Base-by-base conservation (phyloP, 2,329 filamentous ascomycete genomes). In the Pseudogymnoascus sp. region DNA sequence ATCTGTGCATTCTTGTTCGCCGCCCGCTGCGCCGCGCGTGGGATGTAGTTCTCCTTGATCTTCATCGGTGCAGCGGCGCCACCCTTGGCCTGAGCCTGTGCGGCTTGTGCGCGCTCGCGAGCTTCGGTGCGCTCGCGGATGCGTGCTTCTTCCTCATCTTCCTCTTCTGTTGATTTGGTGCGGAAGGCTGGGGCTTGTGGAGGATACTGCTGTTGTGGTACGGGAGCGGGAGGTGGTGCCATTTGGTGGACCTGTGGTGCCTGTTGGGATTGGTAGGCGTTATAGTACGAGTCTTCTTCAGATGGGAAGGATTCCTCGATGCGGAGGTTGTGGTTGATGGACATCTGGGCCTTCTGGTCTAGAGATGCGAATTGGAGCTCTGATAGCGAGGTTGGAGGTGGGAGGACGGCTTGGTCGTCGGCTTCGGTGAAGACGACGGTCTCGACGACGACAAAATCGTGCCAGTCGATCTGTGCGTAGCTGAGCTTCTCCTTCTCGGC, bases 261-360 rank as follows among this genome's bases (percentile, higher is more conserved):
- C 61, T 68, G 69, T 59, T 73, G 67, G 43, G 72, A 64, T 16
- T 75, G 72, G 61, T 80, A 78, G 38, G 79, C 78, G 65, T 82
- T 81, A 65, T 79, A 82, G 57, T 74, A 83, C 71, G 79, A 86
- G 63, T 86, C 85, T 63, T 88, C 85, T 47, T 90, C 89, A 58
- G 86, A 88, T 3, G 94, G 94, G 83, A 96, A 90, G 5, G 93
- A 92, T 78, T 99, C 94, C 74, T 99, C 94, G 65, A 99, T 92
- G 62, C 93, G 88, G 67, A 92, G 80, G 70, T 88, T 87, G 62
- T 76, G 75, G 68, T 85, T 86, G 65, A 97, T 87, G 37, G 92
- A 95, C 71, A 94, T 88, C 74, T 88, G 89, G 61, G 93, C 95
- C 75, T 95, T 94, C 74, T 97, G 92, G 71, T 99, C 94, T 16